A percentile compares a stretch with the other conserved stretches of the same genome.
Conservation (phyloP, 371 early-diverging fungal genomes). For the Mortierella sp. region DNA sequence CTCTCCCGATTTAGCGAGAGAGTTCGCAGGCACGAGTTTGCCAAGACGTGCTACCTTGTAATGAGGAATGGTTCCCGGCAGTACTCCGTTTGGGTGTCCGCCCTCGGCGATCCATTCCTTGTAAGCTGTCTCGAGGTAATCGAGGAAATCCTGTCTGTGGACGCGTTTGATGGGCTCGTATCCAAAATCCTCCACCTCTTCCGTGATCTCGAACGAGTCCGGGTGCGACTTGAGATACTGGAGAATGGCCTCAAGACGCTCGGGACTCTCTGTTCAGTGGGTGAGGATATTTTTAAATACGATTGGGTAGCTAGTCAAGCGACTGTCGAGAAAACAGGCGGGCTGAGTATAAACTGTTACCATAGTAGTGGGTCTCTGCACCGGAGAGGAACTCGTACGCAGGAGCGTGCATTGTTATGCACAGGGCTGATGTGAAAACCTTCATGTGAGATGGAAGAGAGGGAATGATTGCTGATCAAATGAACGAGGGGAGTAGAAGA, state of each 20-base stretch:
- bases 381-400: slow-evolving; percentile 42
- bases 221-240: slow-evolving; percentile 23
- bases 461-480: too few relatives aligned
- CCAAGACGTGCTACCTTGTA: slow-evolving; percentile 50
- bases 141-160: slow-evolving; percentile 68
- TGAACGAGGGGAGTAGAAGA: not conserved
- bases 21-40: slow-evolving; percentile 22
- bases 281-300: too few relatives aligned
- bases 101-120: slow-evolving; percentile 69
- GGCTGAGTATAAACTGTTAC: too few relatives aligned
- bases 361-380: slow-evolving; percentile 40
- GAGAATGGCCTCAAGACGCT: slow-evolving; percentile 33
- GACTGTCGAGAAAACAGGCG: too few relatives aligned
- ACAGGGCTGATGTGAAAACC: slow-evolving; percentile 45
- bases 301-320: too few relatives aligned
- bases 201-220: slow-evolving; percentile 34
- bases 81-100: slow-evolving; percentile 66
- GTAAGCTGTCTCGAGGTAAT: slow-evolving; percentile 68
- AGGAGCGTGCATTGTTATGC: slow-evolving; percentile 49
- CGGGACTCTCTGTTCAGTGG: slow-evolving; percentile 33
- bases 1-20: slow-evolving; percentile 56
- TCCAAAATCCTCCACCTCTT: slow-evolving; percentile 61
- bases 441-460: slow-evolving; percentile 33
- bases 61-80: slow-evolving; percentile 69
- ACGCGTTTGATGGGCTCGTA: slow-evolving; percentile 66